Conservation (phyloP, 2,329 filamentous ascomycete species). For the Fusarium begoniae region DNA sequence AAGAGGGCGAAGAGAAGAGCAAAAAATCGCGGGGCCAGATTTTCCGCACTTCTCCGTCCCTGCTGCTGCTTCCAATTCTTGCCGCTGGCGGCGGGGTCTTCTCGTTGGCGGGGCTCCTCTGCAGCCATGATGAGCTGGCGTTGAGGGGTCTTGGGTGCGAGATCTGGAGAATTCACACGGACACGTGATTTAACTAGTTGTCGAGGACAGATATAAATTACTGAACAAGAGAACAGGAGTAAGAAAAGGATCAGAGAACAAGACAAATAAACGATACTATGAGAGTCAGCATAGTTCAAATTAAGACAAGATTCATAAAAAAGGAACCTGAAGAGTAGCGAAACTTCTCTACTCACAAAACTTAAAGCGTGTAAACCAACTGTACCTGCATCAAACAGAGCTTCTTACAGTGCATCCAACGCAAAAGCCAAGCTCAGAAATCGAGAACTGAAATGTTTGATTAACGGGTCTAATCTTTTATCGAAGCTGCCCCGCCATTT, state of each 20-base stretch:
- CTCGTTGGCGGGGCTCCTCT: slow-evolving; percentile 47
- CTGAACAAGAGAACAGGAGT: not conserved
- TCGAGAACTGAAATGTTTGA: slow-evolving; percentile 24
- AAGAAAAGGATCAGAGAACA: not conserved
- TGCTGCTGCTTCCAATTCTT: slow-evolving; percentile 35
- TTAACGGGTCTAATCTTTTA: slow-evolving; percentile 35
- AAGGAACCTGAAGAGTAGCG: not conserved
- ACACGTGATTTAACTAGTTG: slow-evolving; percentile 36
- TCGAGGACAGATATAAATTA: slow-evolving; percentile 8
- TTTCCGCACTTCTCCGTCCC: slow-evolving; percentile 47
- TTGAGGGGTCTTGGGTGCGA: slow-evolving; percentile 35
- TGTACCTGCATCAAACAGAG: not conserved
- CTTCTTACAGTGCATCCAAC: slow-evolving; percentile 31
- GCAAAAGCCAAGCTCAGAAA: slow-evolving; percentile 10
- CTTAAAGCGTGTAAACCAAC: not conserved
- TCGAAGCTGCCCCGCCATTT: slow-evolving; percentile 39
- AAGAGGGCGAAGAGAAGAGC: slow-evolving; percentile 51
- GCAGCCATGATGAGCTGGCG: slow-evolving; percentile 44
- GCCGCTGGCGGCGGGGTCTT: slow-evolving; percentile 47
- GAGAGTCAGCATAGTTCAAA: not conserved
- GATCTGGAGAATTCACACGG: slow-evolving; percentile 35
- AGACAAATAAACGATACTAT: not conserved
- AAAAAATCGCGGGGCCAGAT: slow-evolving; percentile 57
- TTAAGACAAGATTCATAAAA: not conserved
- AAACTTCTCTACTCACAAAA: not conserved